Evolutionary conservation across 306 rosid genomes (phyloP).

Genomic region (Castanopsis chinensis): DNA sequence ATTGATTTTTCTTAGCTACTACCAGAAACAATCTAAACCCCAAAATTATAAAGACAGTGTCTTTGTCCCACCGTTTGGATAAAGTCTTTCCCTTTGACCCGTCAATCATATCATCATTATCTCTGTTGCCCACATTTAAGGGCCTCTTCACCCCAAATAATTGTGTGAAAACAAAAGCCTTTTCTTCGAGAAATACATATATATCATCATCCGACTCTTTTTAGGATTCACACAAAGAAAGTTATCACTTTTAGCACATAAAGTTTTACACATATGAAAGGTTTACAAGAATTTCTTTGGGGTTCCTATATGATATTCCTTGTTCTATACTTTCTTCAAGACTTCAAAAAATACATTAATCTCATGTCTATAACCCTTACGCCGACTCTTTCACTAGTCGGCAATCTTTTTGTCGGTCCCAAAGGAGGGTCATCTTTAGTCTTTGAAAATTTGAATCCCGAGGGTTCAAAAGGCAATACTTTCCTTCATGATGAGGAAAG

Average conservation of each 20-base stretch:
- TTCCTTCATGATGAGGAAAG: background rate
- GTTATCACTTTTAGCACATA: background rate
- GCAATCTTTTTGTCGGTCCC: background rate
- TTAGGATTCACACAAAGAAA: background rate
- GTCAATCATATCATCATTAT: constrained; percentile 11
- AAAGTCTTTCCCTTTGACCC: constrained; percentile 30
- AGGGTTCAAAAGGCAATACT: background rate
- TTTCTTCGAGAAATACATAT: constrained; percentile 8
- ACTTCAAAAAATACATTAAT: background rate
- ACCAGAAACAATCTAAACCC: background rate
- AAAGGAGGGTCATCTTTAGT: background rate
- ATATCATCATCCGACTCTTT: background rate
- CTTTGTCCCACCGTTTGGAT: constrained; percentile 10
- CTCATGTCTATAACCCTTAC: constrained; percentile 21
- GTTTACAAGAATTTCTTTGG: constrained; percentile 5
- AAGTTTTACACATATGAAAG: background rate
- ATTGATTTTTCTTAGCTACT: background rate
- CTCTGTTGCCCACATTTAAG: background rate
- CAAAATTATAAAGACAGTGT: background rate
- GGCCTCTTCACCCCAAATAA: background rate
- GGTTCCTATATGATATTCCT: constrained; percentile 16
- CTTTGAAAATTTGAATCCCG: background rate
- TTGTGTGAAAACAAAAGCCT: background rate
- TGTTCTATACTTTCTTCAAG: constrained; percentile 1
- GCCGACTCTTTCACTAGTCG: constrained; percentile 1